These are phyloP conservation scores for Lactifluus subvellereus DNA, from an alignment of 768 basidiomycete genomes.

Conservation along the genomic window DNA sequence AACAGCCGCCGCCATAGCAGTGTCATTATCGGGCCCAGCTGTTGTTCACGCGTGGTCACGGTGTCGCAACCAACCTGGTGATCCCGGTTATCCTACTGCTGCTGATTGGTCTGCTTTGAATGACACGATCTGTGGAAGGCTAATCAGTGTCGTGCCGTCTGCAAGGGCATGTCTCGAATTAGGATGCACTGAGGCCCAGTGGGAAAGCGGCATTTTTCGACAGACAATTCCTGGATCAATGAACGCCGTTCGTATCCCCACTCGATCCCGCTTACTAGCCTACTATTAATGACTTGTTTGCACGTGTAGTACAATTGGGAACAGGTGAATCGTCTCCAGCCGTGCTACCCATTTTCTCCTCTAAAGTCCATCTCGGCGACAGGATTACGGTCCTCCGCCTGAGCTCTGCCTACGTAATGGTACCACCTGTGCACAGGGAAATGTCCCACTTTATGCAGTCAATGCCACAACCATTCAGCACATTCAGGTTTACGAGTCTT, in stretches of 20 bases:
- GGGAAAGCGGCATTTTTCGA: slow-evolving; percentile 18
- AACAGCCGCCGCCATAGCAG: not conserved
- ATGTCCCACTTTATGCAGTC: slow-evolving; percentile 9
- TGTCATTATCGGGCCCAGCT: not conserved
- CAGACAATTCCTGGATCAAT: slow-evolving; percentile 20
- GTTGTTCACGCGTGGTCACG: slow-evolving; percentile 9
- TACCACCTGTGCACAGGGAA: slow-evolving; percentile 16
- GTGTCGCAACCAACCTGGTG: too few relatives aligned
- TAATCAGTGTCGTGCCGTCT: slow-evolving; percentile 17
- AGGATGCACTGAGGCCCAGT: slow-evolving; percentile 19
- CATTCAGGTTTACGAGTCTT: not conserved
- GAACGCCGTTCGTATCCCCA: slow-evolving; percentile 14
- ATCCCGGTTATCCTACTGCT: too few relatives aligned
- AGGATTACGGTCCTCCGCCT: slow-evolving; percentile 13
- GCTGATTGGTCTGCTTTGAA: slow-evolving; percentile 9
- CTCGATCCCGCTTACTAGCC: not conserved
- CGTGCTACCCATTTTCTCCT: not conserved
- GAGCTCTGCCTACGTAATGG: not conserved
- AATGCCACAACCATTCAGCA: too few relatives aligned
- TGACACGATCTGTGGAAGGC: slow-evolving; percentile 8
- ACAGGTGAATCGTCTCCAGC: not conserved
- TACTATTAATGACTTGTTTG: not conserved
- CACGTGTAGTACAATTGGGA: not conserved
- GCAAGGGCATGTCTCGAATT: slow-evolving; percentile 7
- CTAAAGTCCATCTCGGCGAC: too few relatives aligned